A percentile compares a stretch with the other conserved stretches of the same genome.
Evolutionary conservation across 164 flowering plant genomes (phyloP).

Genomic region (Saururus chinensis): DNA sequence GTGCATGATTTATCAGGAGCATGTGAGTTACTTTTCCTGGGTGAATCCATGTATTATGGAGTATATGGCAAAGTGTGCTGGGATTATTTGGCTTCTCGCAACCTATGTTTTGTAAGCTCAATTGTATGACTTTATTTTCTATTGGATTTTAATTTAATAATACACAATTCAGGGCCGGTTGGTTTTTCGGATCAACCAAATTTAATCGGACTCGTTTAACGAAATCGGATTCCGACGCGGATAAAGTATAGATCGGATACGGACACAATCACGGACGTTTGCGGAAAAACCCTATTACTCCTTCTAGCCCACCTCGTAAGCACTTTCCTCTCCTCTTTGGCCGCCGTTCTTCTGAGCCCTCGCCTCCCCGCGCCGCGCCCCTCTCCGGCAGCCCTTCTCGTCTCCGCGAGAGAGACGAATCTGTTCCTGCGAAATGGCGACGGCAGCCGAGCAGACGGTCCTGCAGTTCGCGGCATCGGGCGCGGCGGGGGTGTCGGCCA

Average conservation of each 20-base stretch:
- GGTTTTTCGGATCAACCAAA: no score
- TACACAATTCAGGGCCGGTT: no score
- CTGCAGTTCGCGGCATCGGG: conserved; percentile 52
- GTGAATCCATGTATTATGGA: no score
- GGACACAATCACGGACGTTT: not conserved
- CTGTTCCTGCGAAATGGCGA: conserved; percentile 9
- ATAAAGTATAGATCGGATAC: not conserved
- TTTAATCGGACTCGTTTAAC: no score
- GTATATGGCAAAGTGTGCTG: no score
- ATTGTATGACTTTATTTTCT: no score
- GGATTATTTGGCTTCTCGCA: no score
- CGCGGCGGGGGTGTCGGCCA: conserved; percentile 47
- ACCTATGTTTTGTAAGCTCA: no score
- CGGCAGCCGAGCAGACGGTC: conserved; percentile 42
- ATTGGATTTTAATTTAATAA: no score
- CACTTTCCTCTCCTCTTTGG: not conserved
- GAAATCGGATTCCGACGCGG: no score
- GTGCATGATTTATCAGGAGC: no score
- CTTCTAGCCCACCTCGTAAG: not conserved
- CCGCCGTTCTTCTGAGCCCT: not conserved
- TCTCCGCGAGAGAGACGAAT: not conserved
- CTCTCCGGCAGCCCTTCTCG: not conserved
- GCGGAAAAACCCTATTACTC: not conserved
- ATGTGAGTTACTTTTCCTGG: no score
- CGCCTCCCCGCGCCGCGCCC: not conserved